Percentiles rank a stretch among this genome's conserved stretches.
Evolutionary conservation across 1,139 yeast species (phyloP).

Genomic region (Yamadazyma friedrichii): DNA sequence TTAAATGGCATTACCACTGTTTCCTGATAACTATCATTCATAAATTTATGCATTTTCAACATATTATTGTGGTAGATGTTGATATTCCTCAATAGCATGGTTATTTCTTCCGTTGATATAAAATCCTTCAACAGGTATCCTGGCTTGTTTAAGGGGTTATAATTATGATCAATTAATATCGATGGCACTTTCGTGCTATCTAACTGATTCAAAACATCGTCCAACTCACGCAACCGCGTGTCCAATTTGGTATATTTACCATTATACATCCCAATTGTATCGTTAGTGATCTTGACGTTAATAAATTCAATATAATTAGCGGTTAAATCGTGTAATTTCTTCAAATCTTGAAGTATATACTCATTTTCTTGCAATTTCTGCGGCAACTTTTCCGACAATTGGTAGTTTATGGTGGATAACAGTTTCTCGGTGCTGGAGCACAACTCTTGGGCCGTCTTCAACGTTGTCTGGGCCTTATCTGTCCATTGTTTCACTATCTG

Average conservation of each 20-base stretch:
- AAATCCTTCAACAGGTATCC: slow-evolving; percentile 22
- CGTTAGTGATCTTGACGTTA: slow-evolving; percentile 11
- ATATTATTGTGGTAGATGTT: slow-evolving; percentile 28
- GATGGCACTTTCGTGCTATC: slow-evolving; percentile 28
- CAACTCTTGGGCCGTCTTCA: slow-evolving; percentile 29
- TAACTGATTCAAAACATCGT: slow-evolving; percentile 25
- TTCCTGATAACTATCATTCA: slow-evolving; percentile 19
- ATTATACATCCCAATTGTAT: slow-evolving; percentile 15
- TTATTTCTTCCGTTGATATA: slow-evolving; percentile 36
- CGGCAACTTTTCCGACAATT: slow-evolving; percentile 24
- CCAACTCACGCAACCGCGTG: slow-evolving; percentile 26
- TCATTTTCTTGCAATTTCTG: slow-evolving; percentile 22
- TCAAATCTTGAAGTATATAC: slow-evolving; percentile 20
- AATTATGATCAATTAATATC: slow-evolving; percentile 19
- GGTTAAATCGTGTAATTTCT: slow-evolving; percentile 17
- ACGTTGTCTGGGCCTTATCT: slow-evolving; percentile 28
- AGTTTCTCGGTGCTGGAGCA: slow-evolving; percentile 35
- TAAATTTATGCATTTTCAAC: slow-evolving; percentile 20
- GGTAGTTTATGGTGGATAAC: slow-evolving; percentile 24
- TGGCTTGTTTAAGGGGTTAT: neutral
- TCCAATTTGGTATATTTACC: slow-evolving; percentile 14
- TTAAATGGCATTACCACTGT: slow-evolving; percentile 17
- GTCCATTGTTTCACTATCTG: slow-evolving; percentile 22
- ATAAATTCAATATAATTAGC: slow-evolving; percentile 11
- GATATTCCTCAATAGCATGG: slow-evolving; percentile 25